These are phyloP conservation scores for Aspergillus homomorphus DNA, from an alignment of 495 filamentous ascomycete genomes.

Conservation along the genomic window DNA sequence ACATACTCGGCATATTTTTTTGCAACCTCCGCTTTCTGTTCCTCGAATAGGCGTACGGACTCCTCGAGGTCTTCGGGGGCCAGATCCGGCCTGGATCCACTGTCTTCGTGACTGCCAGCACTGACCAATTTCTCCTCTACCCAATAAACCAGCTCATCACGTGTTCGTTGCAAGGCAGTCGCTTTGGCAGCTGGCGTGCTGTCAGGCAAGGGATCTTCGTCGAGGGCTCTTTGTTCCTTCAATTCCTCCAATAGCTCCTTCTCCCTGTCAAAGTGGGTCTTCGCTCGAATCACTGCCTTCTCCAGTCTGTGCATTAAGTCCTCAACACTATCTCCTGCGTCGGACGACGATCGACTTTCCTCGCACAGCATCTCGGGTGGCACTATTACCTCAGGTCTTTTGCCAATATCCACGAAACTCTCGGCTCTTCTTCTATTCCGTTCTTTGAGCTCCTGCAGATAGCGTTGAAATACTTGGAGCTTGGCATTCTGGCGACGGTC, in stretches of 20 bases:
- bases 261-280: constrained; percentile 58
- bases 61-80: constrained; percentile 34
- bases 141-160: constrained; percentile 68
- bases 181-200: constrained; percentile 35
- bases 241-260: constrained; percentile 58
- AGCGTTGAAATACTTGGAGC: constrained; percentile 52
- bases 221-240: constrained; percentile 35
- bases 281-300: constrained; percentile 61
- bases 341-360: constrained; percentile 4
- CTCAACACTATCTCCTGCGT: constrained; percentile 37
- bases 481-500: constrained; percentile 53
- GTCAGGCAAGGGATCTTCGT: constrained; percentile 16
- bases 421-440: constrained; percentile 45
- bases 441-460: constrained; percentile 34
- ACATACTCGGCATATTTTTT: constrained; percentile 46
- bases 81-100: constrained; percentile 36
- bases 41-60: constrained; percentile 32
- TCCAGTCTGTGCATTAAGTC: constrained; percentile 60
- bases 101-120: constrained; percentile 41
- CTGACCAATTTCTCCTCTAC: constrained; percentile 64
- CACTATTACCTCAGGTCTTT: constrained; percentile 38
- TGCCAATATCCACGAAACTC: constrained; percentile 44
- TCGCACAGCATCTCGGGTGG: constrained; percentile 38
- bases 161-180: constrained; percentile 49
- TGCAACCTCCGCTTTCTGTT: constrained; percentile 46